A percentile compares a stretch with the other conserved stretches of the same genome.
phyloP scores from a whole-genome alignment of 1,284 basidiomycete species.

The Fistulinella staudtii region DNA sequence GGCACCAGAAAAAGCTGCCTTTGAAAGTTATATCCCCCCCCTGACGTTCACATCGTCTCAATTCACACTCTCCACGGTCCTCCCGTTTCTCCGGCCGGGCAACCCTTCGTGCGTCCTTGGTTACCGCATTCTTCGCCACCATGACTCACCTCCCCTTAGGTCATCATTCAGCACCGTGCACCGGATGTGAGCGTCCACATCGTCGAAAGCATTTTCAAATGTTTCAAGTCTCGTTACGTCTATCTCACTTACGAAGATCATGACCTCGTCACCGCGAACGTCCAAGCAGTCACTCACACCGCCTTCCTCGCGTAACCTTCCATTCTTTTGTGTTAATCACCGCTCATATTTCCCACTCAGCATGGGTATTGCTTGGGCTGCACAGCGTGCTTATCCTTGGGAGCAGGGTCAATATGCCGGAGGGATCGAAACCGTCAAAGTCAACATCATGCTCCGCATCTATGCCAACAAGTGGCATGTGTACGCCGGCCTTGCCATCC shows the following conservation, averaged over 20 bases:
- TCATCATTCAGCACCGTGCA: slow-evolving; percentile 87
- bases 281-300: slow-evolving; percentile 96
- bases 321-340: background rate
- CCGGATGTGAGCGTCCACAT: slow-evolving; percentile 69
- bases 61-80: slow-evolving; percentile 96
- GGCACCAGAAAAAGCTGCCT: slow-evolving; percentile 88
- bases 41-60: slow-evolving; percentile 87
- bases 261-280: slow-evolving; percentile 95
- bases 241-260: slow-evolving; percentile 95
- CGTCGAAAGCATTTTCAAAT: slow-evolving; percentile 81
- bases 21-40: slow-evolving; percentile 86
- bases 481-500: slow-evolving; percentile 94
- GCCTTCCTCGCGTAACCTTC: slow-evolving; percentile 87
- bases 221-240: slow-evolving; percentile 86
- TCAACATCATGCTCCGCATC: slow-evolving; percentile 95
- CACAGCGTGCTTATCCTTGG: slow-evolving; percentile 85
- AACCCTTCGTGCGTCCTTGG: slow-evolving; percentile 71
- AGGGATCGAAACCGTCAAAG: slow-evolving; percentile 98
- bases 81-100: slow-evolving; percentile 84
- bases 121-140: background rate
- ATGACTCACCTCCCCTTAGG: slow-evolving; percentile 42
- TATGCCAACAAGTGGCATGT: slow-evolving; percentile 99
- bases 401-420: slow-evolving; percentile 92
- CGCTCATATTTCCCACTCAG: slow-evolving; percentile 38
- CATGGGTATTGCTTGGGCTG: slow-evolving; percentile 97